Evolutionary conservation across 148 eudicot species (phyloP).

Genomic region (Chenopodium quinoa): DNA sequence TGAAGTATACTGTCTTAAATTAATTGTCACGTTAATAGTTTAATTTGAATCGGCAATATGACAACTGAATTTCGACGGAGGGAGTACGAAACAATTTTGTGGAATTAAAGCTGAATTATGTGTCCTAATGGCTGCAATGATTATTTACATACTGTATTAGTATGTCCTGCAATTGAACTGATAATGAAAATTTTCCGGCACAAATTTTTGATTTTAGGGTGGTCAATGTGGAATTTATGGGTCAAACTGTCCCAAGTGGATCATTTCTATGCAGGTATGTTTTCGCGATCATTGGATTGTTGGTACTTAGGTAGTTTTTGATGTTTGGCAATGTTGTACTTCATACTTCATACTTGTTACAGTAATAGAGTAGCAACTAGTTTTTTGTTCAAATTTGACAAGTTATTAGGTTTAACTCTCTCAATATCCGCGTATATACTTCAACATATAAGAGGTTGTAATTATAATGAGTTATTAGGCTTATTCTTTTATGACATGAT

Average conservation of each 20-base stretch:
- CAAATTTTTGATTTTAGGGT: conserved; percentile 39
- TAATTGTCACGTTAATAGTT: background rate
- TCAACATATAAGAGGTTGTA: background rate
- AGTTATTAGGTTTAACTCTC: background rate
- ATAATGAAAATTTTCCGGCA: background rate
- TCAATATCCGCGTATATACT: background rate
- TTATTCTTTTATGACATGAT: too few species aligned
- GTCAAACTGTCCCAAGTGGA: conserved; percentile 84
- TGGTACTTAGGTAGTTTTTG: background rate
- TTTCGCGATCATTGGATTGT: background rate
- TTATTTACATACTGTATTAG: background rate
- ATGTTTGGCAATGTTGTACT: background rate
- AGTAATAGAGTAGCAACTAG: background rate
- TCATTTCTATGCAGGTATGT: conserved; percentile 82
- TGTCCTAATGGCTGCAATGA: background rate
- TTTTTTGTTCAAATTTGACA: background rate
- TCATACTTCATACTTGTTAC: background rate
- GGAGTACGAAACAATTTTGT: too few species aligned
- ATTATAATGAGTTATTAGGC: too few species aligned
- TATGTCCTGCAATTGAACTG: background rate
- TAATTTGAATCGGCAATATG: too few species aligned
- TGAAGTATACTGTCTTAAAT: too few species aligned
- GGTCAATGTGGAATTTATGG: conserved; percentile 90
- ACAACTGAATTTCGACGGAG: too few species aligned
- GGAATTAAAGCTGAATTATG: background rate